Percentiles rank a stretch among this genome's conserved stretches.
phyloP scores from a whole-genome alignment of 2,329 filamentous ascomycete genomes.

The Cadophora malorum region DNA sequence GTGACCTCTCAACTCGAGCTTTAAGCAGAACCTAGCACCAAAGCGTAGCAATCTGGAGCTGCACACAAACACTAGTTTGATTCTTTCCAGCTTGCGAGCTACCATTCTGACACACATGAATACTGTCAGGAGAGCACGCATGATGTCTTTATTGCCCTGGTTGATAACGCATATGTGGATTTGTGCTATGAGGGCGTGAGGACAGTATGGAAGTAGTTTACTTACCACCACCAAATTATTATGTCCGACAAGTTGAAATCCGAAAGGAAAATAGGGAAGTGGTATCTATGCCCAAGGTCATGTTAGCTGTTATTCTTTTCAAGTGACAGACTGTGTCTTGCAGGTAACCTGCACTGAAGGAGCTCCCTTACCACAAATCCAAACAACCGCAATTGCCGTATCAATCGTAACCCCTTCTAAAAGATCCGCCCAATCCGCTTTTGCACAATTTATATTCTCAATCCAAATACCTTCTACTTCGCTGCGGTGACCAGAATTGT shows the following conservation, averaged over 20 bases:
- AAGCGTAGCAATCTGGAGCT: not conserved
- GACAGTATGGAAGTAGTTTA: conserved; percentile 11
- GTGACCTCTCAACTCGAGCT: not conserved
- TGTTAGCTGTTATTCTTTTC: conserved; percentile 32
- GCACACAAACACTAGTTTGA: not conserved
- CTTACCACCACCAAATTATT: conserved; percentile 35
- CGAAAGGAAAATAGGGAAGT: conserved; percentile 31
- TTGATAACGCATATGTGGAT: not conserved
- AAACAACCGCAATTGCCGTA: conserved; percentile 37
- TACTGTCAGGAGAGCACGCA: not conserved
- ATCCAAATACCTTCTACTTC: conserved; percentile 35
- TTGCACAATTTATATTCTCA: conserved; percentile 33
- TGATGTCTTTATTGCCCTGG: not conserved
- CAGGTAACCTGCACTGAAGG: conserved; percentile 16
- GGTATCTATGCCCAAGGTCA: conserved; percentile 29
- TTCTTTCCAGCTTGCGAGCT: not conserved
- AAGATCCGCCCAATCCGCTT: conserved; percentile 23
- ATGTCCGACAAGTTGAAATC: conserved; percentile 25
- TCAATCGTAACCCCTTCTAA: conserved; percentile 33
- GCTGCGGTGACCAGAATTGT: conserved; percentile 31
- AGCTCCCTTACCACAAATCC: conserved; percentile 28
- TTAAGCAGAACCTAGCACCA: not conserved
- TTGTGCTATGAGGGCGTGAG: not conserved
- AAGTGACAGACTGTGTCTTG: conserved; percentile 2
- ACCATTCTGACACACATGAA: not conserved